Evolutionary conservation across 768 basidiomycete genomes (phyloP).

Genomic region (Tubosaeta sp.): DNA sequence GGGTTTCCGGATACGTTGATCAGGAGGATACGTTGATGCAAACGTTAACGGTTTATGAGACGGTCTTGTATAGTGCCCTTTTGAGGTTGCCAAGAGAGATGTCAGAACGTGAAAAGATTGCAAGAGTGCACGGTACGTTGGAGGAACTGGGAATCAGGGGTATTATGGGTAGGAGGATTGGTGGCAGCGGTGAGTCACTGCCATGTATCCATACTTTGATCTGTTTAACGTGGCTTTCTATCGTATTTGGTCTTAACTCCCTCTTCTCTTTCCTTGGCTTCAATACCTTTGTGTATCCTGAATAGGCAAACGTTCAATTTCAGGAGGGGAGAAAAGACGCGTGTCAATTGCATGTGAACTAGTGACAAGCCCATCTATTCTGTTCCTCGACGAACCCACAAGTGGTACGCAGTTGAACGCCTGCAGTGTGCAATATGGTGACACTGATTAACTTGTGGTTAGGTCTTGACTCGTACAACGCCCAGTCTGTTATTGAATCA

Average conservation of each 20-base stretch:
- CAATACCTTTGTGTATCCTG: background rate
- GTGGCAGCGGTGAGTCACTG: slow-evolving; percentile 68
- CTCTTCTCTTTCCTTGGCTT: background rate
- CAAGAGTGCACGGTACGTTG: slow-evolving; percentile 91
- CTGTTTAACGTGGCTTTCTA: background rate
- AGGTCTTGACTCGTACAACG: slow-evolving; percentile 95
- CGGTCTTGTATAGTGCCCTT: slow-evolving; percentile 89
- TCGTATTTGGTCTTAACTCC: background rate
- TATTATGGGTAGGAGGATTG: slow-evolving; percentile 88
- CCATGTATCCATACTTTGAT: background rate
- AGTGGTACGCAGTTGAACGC: slow-evolving; percentile 55
- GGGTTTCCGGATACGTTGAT: slow-evolving; percentile 92
- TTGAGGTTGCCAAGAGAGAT: slow-evolving; percentile 90
- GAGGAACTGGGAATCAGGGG: slow-evolving; percentile 90
- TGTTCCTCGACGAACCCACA: slow-evolving; percentile 97
- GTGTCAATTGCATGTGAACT: slow-evolving; percentile 98
- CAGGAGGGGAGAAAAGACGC: slow-evolving; percentile 95
- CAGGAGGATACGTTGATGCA: slow-evolving; percentile 98
- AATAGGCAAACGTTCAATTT: slow-evolving; percentile 84
- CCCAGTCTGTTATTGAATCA: slow-evolving; percentile 89
- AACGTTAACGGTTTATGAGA: slow-evolving; percentile 97
- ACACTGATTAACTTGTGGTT: slow-evolving; percentile 1
- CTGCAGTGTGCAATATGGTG: background rate
- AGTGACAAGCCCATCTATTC: slow-evolving; percentile 92
- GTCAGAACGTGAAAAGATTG: slow-evolving; percentile 94